A percentile compares a stretch with the other conserved stretches of the same genome.
phyloP scores from a whole-genome alignment of 768 basidiomycete species.

The Mycena capillaripes region DNA sequence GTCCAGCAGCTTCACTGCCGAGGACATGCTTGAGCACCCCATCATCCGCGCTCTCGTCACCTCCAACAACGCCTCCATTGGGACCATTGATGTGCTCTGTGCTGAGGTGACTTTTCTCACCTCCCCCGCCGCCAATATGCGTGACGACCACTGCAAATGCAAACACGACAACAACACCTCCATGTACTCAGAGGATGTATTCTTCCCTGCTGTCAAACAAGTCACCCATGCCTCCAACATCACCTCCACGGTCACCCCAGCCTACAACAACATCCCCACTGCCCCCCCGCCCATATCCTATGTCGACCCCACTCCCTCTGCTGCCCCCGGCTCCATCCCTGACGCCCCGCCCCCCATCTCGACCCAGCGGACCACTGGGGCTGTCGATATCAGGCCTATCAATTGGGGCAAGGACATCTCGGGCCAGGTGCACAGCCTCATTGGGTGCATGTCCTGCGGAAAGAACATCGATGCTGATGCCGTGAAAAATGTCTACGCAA shows the following conservation, averaged over 20 bases:
- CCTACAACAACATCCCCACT: not conserved
- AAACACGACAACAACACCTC: not conserved
- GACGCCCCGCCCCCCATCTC: not conserved
- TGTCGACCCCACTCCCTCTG: not conserved
- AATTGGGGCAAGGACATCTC: slow-evolving; percentile 14
- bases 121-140: not conserved
- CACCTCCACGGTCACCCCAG: not conserved
- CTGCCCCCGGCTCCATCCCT: not conserved
- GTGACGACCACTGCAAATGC: not conserved
- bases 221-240: not conserved
- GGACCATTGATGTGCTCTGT: not conserved
- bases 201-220: not conserved
- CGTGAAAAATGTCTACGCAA: too few relatives aligned
- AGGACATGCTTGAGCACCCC: not conserved
- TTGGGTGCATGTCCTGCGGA: not conserved
- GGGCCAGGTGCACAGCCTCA: slow-evolving; percentile 6
- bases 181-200: not conserved
- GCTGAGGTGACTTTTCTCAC: not conserved
- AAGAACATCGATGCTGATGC: slow-evolving; percentile 15
- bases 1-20: not conserved
- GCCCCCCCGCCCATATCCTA: not conserved
- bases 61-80: not conserved
- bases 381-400: slow-evolving; percentile 1
- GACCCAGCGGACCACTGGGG: not conserved
- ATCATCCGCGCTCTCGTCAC: not conserved